These are phyloP conservation scores for Ceratobasidium sp. DNA, from an alignment of 1,284 basidiomycete species.

Conservation along the genomic window DNA sequence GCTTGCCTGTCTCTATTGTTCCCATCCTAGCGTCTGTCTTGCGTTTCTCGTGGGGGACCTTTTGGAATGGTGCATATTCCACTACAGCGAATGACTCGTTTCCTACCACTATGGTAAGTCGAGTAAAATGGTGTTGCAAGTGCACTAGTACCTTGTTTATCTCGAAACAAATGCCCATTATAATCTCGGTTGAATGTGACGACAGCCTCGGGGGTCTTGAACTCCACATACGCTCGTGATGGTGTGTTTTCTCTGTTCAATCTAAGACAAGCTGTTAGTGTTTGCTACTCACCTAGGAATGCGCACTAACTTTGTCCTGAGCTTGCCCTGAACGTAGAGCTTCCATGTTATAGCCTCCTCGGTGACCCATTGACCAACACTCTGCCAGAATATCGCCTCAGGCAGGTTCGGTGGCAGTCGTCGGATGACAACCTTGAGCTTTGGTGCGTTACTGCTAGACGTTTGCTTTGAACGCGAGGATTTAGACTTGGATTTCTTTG, in stretches of 20 bases:
- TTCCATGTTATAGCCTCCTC: conserved; percentile 81
- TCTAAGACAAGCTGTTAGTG: conserved; percentile 57
- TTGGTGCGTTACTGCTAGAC: conserved; percentile 42
- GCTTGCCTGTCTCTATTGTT: conserved; percentile 81
- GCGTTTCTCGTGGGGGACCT: conserved; percentile 79
- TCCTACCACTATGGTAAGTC: conserved; percentile 64
- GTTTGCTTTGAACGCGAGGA: conserved; percentile 33
- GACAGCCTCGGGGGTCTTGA: conserved; percentile 80
- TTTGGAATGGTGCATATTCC: conserved; percentile 95
- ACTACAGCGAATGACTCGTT: conserved; percentile 90
- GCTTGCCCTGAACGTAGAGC: conserved; percentile 75
- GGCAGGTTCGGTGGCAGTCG: conserved; percentile 93
- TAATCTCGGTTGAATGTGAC: conserved; percentile 86
- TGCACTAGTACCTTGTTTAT: conserved; percentile 81
- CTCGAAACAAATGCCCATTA: conserved; percentile 92
- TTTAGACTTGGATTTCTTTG: conserved; percentile 33
- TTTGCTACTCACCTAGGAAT: not conserved
- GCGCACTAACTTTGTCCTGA: conserved; percentile 74
- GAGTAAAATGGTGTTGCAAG: conserved; percentile 19
- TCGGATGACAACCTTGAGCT: conserved; percentile 88
- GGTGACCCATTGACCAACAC: conserved; percentile 85
- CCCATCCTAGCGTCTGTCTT: conserved; percentile 78
- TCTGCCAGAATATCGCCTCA: conserved; percentile 93
- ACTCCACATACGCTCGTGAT: conserved; percentile 93
- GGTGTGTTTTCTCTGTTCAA: conserved; percentile 84